Percentiles rank a stretch among this genome's conserved stretches.
phyloP scores from a whole-genome alignment of 371 early-diverging fungal species.

The Rhizoclosmatium hyalinum region DNA sequence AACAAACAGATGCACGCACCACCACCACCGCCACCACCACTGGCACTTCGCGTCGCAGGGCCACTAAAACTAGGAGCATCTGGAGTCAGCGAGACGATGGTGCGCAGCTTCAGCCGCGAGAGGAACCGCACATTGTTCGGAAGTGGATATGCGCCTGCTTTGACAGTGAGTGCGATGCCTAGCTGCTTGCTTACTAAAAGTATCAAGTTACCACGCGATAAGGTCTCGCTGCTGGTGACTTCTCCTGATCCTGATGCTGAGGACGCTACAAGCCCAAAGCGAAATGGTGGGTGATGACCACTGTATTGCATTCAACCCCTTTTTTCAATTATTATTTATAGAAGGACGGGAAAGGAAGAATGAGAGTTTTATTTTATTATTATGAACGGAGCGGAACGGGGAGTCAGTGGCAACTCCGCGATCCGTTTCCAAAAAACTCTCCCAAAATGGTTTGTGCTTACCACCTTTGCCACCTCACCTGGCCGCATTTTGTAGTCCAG shows the following conservation, averaged over 20 bases:
- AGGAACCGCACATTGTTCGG: slow-evolving; percentile 84
- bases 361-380: no score
- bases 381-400: no score
- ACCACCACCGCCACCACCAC: neutral
- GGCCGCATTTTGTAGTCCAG: no score
- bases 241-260: neutral
- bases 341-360: no score
- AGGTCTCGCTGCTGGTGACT: neutral
- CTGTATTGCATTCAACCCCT: no score
- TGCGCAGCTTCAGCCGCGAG: slow-evolving; percentile 75
- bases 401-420: no score
- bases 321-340: no score
- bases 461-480: no score
- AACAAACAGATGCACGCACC: neutral
- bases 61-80: slow-evolving; percentile 65
- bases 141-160: slow-evolving; percentile 88
- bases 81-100: slow-evolving; percentile 88
- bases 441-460: no score
- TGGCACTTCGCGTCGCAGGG: slow-evolving; percentile 28
- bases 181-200: neutral
- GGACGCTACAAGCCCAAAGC: slow-evolving; percentile 8
- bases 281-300: slow-evolving; percentile 8
- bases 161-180: slow-evolving; percentile 31
- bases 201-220: neutral
- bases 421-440: no score